Evolutionary conservation across 495 filamentous ascomycete species (phyloP).

Genomic region (Penicillium subrubescens): DNA sequence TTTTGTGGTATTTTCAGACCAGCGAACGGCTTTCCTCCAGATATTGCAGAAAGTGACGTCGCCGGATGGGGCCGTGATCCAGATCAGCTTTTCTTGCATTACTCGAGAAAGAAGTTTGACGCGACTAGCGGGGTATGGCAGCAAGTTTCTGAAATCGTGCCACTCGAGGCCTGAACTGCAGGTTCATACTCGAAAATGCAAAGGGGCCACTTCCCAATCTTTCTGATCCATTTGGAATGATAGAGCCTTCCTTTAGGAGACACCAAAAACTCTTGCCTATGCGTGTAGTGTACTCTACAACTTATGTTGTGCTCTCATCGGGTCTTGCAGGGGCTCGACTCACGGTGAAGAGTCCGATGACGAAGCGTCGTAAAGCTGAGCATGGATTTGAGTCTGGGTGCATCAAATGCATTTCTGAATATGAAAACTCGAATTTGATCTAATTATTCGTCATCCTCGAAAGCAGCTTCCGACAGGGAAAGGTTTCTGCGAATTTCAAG

Average conservation of each 20-base stretch:
- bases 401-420: background rate
- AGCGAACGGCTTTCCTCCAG: slow-evolving; percentile 23
- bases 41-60: slow-evolving; percentile 20
- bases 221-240: background rate
- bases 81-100: slow-evolving; percentile 26
- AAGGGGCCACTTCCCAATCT: too few species aligned
- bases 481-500: background rate
- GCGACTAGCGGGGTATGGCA: slow-evolving; percentile 18
- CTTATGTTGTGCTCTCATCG: too few species aligned
- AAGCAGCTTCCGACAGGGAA: background rate
- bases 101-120: slow-evolving; percentile 17
- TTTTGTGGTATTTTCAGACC: slow-evolving; percentile 29
- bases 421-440: background rate
- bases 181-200: background rate
- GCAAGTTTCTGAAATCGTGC: slow-evolving; percentile 18
- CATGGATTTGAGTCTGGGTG: background rate
- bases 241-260: background rate
- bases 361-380: background rate
- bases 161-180: slow-evolving; percentile 14
- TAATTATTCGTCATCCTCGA: background rate
- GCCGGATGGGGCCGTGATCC: slow-evolving; percentile 14
- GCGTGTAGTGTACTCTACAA: background rate
- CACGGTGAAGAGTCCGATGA: background rate
- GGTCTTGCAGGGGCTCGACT: too few species aligned
- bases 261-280: background rate